A percentile compares a stretch with the other conserved stretches of the same genome.
These are phyloP conservation scores for Penicillium ochrochloron DNA, from an alignment of 495 filamentous ascomycete species.

Conservation along the genomic window DNA sequence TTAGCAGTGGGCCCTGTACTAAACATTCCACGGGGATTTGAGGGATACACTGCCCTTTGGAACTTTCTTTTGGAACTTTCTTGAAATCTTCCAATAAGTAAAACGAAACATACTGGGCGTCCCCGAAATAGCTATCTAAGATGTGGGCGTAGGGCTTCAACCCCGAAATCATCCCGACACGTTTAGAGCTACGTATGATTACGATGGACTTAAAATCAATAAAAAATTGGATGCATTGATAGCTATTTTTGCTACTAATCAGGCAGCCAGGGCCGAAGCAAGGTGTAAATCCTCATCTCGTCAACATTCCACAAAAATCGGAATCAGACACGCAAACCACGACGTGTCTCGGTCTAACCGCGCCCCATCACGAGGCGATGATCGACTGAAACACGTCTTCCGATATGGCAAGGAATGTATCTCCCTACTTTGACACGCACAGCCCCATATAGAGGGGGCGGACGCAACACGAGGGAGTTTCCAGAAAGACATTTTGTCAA, in stretches of 20 bases:
- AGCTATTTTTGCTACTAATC: background rate
- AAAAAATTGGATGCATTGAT: background rate
- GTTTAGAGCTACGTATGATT: no score
- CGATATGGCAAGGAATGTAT: slow-evolving; percentile 41
- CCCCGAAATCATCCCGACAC: no score
- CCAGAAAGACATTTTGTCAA: slow-evolving; percentile 37
- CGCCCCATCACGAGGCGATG: background rate
- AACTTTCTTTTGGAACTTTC: background rate
- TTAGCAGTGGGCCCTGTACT: background rate
- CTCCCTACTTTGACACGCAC: slow-evolving; percentile 58
- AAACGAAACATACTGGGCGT: no score
- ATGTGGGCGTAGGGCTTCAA: no score
- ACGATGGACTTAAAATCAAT: background rate
- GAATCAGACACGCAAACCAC: background rate
- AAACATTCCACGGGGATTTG: slow-evolving; percentile 12
- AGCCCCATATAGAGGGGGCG: slow-evolving; percentile 44
- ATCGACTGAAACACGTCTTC: background rate
- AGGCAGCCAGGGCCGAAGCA: background rate
- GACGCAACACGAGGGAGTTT: slow-evolving; percentile 56
- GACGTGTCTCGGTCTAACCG: background rate
- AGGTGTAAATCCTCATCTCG: slow-evolving; percentile 1
- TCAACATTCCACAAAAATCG: slow-evolving; percentile 9
- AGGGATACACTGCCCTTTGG: no score
- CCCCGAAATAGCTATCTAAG: no score
- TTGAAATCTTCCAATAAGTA: background rate